Evolutionary conservation across 495 filamentous ascomycete species (phyloP), one percentile per base, ranked within the genome.

Genomic region (Niebla homalea): DNA sequence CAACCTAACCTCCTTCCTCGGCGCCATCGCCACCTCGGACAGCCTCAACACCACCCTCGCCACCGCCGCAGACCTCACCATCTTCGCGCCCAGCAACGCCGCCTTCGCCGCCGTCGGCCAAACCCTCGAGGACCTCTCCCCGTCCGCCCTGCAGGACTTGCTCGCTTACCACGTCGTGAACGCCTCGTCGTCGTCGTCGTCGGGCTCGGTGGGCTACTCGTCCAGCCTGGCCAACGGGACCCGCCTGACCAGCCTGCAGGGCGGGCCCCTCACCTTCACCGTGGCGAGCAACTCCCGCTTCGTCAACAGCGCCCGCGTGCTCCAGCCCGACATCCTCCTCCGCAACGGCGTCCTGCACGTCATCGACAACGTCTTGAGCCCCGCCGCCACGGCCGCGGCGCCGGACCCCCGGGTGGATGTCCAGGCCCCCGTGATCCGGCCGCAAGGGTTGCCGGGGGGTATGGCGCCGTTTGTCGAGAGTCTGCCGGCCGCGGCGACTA

Each of bases 361-460:
- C 42, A 69, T 73, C 50, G 69, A 73, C 53, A 67, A 57, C 15
- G 61, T 89, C 76, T 20, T 85, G 78, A 23, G 89, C 85, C 60
- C 92, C 84, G 48, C 90, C 79, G 55, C 79, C 77, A 62, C 84
- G 81, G 70, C 90, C 88, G 54, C 76, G 66, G 36, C 89, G 57
- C 46, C 75, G 72, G 18, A 84, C 80, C 47, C 76, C 74, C 11
- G 89, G 71, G 54, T 82, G 75, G 32, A 70, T 60, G n/a, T 60
- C 64, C 5, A 84, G 82, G 45, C 79, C 72, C 54, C 71, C 62
- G 36, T 81, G 77, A 25, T 57, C 8, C 25, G 16, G 20, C 43
- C 50, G 6, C 43, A 23, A 18, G 25, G 36, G 22, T 32, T 48
- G 14, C 26, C 45, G 11, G 53, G 29, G 4, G 50, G 52, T 15